Evolutionary conservation across 2,329 filamentous ascomycete species (phyloP).

Genomic region (Arthrobotrys entomopaga): DNA sequence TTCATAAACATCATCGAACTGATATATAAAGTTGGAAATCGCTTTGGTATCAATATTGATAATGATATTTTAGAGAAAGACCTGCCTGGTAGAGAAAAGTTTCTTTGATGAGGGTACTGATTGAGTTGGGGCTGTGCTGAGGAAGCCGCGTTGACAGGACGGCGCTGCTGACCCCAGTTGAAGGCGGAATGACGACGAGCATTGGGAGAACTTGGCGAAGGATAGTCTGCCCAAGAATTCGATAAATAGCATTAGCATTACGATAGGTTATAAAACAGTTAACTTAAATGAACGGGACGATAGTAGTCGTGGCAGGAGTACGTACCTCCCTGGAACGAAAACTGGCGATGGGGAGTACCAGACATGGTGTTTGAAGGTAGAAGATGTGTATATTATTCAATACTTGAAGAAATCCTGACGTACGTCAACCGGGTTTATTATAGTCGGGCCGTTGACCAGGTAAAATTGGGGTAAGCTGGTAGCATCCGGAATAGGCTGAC

Average conservation of each 20-base stretch:
- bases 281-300: no score
- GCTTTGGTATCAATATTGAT: background rate
- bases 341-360: conserved; percentile 42
- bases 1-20: no score
- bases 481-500: conserved; percentile 34
- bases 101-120: conserved; percentile 33
- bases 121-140: conserved; percentile 44
- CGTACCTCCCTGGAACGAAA: conserved; percentile 40
- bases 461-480: conserved; percentile 7
- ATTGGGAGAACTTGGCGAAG: conserved; percentile 26
- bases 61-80: conserved; percentile 3
- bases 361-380: conserved; percentile 23
- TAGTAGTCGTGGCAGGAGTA: no score
- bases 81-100: conserved; percentile 48
- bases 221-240: conserved; percentile 6
- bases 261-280: background rate
- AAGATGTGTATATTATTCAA: background rate
- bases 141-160: conserved; percentile 52
- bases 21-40: background rate
- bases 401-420: conserved; percentile 2
- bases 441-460: background rate
- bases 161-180: conserved; percentile 30
- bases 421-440: conserved; percentile 1
- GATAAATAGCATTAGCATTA: background rate
- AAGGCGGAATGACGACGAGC: conserved; percentile 50